phyloP scores from a whole-genome alignment of 1,284 basidiomycete species.

The Ganoderma resinaceum region DNA sequence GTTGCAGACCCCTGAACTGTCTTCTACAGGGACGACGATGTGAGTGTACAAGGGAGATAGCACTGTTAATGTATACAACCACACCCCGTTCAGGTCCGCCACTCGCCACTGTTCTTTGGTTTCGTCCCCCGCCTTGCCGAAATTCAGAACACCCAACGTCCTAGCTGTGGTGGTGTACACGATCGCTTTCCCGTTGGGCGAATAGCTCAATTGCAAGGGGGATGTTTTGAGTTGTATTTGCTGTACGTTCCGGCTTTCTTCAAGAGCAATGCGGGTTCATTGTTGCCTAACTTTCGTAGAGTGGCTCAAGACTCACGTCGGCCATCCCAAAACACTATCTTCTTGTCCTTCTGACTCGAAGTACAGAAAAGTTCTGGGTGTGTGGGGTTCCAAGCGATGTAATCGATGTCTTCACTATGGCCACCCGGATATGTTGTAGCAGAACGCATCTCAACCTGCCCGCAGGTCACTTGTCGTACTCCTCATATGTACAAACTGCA shows the following conservation, averaged over 20 bases:
- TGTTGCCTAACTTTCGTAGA: background rate
- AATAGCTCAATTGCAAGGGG: conserved; percentile 70
- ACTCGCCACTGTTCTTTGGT: conserved; percentile 66
- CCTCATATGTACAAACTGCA: background rate
- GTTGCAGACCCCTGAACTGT: conserved; percentile 55
- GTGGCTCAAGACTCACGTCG: conserved; percentile 58
- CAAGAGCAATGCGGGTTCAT: background rate
- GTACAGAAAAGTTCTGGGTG: conserved; percentile 83
- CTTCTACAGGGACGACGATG: conserved; percentile 28
- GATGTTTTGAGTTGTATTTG: conserved; percentile 60
- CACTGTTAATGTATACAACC: conserved; percentile 14
- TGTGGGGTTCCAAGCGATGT: conserved; percentile 81
- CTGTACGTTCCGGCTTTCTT: conserved; percentile 74
- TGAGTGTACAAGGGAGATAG: background rate
- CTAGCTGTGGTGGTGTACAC: conserved; percentile 67
- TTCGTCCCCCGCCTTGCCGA: conserved; percentile 59
- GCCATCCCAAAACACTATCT: conserved; percentile 84
- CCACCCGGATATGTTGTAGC: conserved; percentile 69
- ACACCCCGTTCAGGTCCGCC: conserved; percentile 55
- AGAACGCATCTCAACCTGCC: conserved; percentile 71
- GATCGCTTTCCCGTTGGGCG: conserved; percentile 72
- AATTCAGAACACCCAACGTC: conserved; percentile 63
- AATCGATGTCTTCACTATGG: conserved; percentile 77
- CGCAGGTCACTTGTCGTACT: background rate
- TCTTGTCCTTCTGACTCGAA: conserved; percentile 74